phyloP scores from a whole-genome alignment of 768 basidiomycete species.

The Cystofilobasidium capitatum region DNA sequence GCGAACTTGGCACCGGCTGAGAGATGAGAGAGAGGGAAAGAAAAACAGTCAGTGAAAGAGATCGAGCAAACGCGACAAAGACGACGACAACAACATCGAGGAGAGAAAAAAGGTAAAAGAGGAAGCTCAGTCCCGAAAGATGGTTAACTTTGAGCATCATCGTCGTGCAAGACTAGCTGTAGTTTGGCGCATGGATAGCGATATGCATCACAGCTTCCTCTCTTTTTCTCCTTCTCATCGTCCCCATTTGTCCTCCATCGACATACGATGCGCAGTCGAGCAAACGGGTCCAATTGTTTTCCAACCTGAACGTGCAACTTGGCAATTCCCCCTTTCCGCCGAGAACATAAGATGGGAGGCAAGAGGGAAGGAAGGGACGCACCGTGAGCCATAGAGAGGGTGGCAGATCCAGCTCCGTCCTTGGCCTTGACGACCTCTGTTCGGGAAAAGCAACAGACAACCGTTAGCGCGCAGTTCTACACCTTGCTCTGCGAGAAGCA shows the following conservation, averaged over 20 bases:
- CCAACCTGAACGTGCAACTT: neutral
- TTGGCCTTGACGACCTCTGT: slow-evolving; percentile 90
- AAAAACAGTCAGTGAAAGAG: neutral
- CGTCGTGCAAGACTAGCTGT: neutral
- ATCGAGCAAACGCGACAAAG: neutral
- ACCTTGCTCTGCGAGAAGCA: neutral
- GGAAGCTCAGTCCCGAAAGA: slow-evolving; percentile 13
- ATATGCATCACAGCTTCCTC: neutral
- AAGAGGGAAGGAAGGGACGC: neutral
- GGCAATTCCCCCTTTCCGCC: neutral
- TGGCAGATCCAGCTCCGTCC: slow-evolving; percentile 83
- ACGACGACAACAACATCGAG: no score
- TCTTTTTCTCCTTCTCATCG: no score
- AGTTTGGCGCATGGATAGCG: neutral
- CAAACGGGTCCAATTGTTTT: neutral
- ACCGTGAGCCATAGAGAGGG: slow-evolving; percentile 84
- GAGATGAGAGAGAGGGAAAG: neutral
- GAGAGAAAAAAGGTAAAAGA: neutral
- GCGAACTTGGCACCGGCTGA: slow-evolving; percentile 77
- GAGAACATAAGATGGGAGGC: neutral
- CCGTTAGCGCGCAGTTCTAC: neutral
- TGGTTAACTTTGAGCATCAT: neutral
- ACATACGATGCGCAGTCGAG: neutral
- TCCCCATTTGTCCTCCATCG: no score
- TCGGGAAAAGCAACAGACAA: neutral